phyloP scores from a whole-genome alignment of 345 rosid genomes.

The Camelina neglecta region DNA sequence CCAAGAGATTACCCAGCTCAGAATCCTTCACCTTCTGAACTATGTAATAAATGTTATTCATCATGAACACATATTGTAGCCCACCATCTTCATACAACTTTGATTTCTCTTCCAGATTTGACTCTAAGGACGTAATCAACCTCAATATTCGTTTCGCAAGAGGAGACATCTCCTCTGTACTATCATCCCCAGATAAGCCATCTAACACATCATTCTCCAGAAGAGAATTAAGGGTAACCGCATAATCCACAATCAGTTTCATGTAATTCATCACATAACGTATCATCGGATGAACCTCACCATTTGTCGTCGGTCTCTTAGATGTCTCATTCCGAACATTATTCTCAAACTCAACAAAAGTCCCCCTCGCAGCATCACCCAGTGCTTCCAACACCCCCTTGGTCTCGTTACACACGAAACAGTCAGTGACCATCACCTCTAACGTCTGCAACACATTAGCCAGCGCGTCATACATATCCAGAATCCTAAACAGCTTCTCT shows the following conservation, averaged over 20 bases:
- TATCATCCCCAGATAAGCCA: slow-evolving; percentile 47
- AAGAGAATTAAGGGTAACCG: slow-evolving; percentile 64
- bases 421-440: slow-evolving; percentile 67
- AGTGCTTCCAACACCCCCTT: slow-evolving; percentile 65
- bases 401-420: slow-evolving; percentile 63
- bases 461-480: slow-evolving; percentile 93
- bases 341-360: slow-evolving; percentile 89
- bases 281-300: slow-evolving; percentile 95
- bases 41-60: slow-evolving; percentile 87
- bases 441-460: slow-evolving; percentile 60
- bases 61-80: slow-evolving; percentile 72
- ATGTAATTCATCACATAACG: slow-evolving; percentile 97
- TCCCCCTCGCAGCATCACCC: slow-evolving; percentile 82
- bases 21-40: slow-evolving; percentile 95
- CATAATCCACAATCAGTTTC: slow-evolving; percentile 85
- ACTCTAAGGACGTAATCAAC: slow-evolving; percentile 66
- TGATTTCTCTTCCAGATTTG: slow-evolving; percentile 88
- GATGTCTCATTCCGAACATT: slow-evolving; percentile 77
- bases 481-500: slow-evolving; percentile 91
- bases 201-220: slow-evolving; percentile 52
- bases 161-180: slow-evolving; percentile 55
- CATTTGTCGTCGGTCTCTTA: slow-evolving; percentile 73
- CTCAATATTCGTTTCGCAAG: slow-evolving; percentile 62
- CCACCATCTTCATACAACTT: slow-evolving; percentile 81
- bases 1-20: slow-evolving; percentile 77